These are phyloP conservation scores for Paraconiothyrium sp. DNA, from an alignment of 2,329 filamentous ascomycete species.

Conservation along the genomic window DNA sequence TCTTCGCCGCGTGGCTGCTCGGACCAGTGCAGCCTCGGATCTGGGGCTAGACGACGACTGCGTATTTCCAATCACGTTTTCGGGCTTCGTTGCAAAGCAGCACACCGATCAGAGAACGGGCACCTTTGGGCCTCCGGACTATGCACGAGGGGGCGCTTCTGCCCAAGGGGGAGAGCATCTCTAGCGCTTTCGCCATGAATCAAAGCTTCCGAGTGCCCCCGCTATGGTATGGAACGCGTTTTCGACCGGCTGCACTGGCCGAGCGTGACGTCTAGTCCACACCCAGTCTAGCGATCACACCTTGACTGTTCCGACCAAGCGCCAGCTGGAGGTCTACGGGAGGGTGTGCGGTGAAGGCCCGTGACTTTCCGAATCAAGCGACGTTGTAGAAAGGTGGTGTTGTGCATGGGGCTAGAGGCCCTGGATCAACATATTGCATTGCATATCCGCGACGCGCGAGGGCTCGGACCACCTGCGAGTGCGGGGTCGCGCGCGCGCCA, in stretches of 20 bases:
- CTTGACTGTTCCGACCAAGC: slow-evolving; percentile 8
- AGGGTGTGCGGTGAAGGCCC: slow-evolving; percentile 11
- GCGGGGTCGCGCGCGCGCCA: slow-evolving; percentile 15
- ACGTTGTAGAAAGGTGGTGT: slow-evolving; percentile 18
- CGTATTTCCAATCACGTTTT: slow-evolving; percentile 6
- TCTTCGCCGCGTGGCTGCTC: slow-evolving; percentile 31
- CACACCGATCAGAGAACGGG: slow-evolving; percentile 10
- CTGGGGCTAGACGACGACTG: slow-evolving; percentile 6
- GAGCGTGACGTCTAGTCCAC: not conserved
- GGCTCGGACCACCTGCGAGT: slow-evolving; percentile 15
- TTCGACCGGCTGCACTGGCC: not conserved
- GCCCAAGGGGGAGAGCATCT: slow-evolving; percentile 4
- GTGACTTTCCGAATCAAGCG: slow-evolving; percentile 15
- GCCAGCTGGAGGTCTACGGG: not conserved
- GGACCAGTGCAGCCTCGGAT: slow-evolving; percentile 21
- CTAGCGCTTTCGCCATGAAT: not conserved
- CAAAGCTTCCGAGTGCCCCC: not conserved
- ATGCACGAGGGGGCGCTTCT: not conserved
- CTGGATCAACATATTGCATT: slow-evolving; percentile 17
- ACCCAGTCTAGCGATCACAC: not conserved
- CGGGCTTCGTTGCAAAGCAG: not conserved
- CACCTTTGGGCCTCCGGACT: not conserved
- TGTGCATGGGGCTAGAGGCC: slow-evolving; percentile 15
- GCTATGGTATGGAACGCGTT: not conserved
- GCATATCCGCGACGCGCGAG: slow-evolving; percentile 13